These are phyloP conservation scores for Cajanus cajan DNA, from an alignment of 306 rosid genomes.

Conservation along the genomic window DNA sequence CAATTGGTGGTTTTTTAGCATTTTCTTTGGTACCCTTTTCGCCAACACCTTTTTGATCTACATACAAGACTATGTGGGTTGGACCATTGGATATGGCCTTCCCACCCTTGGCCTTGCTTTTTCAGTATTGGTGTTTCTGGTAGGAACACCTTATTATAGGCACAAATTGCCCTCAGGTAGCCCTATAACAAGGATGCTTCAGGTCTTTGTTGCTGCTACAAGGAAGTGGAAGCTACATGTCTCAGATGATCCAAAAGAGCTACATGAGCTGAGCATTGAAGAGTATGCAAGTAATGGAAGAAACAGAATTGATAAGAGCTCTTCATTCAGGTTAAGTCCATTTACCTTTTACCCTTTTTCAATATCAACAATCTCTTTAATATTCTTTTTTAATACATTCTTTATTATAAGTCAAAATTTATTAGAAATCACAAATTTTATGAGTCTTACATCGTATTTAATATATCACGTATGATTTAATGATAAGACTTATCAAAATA, in stretches of 20 bases:
- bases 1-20: conserved; percentile 85
- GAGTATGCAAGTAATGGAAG: conserved; percentile 38
- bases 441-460: too few relatives aligned
- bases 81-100: conserved; percentile 77
- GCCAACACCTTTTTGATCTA: conserved; percentile 64
- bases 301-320: conserved; percentile 50
- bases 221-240: conserved; percentile 50
- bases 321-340: conserved; percentile 49
- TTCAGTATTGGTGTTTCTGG: conserved; percentile 60
- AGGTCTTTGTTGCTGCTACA: conserved; percentile 58
- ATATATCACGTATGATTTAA: too few relatives aligned
- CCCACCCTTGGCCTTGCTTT: conserved; percentile 69
- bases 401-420: too few relatives aligned
- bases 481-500: too few relatives aligned
- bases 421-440: too few relatives aligned
- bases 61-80: conserved; percentile 75
- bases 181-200: conserved; percentile 59
- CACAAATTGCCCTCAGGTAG: conserved; percentile 75
- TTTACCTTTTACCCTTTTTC: neutral
- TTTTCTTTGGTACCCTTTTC: conserved; percentile 74
- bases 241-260: conserved; percentile 62
- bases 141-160: conserved; percentile 67
- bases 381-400: too few relatives aligned
- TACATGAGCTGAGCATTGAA: conserved; percentile 62
- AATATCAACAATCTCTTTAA: neutral